phyloP scores from a whole-genome alignment of 1,284 basidiomycete species.

The Salmacisia buchloeana region DNA sequence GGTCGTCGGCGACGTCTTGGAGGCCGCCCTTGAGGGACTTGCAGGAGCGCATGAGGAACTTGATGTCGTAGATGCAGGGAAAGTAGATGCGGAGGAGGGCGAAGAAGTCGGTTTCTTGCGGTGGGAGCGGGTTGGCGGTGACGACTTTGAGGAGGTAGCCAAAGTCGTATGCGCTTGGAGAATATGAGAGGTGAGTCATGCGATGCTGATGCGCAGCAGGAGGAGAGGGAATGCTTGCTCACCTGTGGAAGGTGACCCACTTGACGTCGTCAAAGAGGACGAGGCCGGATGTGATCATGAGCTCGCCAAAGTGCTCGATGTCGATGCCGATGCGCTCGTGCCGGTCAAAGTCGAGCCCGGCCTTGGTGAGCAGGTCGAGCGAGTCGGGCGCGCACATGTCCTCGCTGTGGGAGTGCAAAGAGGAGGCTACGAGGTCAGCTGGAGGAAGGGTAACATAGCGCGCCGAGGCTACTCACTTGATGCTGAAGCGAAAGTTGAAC shows the following conservation, averaged over 20 bases:
- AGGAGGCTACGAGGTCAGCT: conserved; percentile 9
- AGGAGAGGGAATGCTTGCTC: conserved; percentile 45
- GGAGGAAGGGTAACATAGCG: not conserved
- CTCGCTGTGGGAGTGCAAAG: conserved; percentile 58
- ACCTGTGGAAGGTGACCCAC: conserved; percentile 99
- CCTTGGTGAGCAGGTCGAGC: conserved; percentile 86
- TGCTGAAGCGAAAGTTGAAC: conserved; percentile 94
- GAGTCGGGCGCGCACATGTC: conserved; percentile 99
- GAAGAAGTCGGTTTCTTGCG: conserved; percentile 85
- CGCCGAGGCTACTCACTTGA: conserved; percentile 61
- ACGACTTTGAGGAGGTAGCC: conserved; percentile 95
- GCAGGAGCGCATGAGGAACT: conserved; percentile 84
- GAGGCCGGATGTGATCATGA: conserved; percentile 91
- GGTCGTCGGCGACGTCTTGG: conserved; percentile 91
- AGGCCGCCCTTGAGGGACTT: conserved; percentile 87
- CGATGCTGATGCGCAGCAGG: not conserved
- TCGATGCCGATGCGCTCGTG: conserved; percentile 87
- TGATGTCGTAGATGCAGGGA: conserved; percentile 94
- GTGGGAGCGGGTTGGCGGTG: conserved; percentile 78
- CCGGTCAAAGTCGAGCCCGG: conserved; percentile 89
- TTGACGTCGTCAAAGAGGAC: conserved; percentile 82
- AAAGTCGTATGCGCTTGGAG: conserved; percentile 88
- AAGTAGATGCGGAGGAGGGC: conserved; percentile 86
- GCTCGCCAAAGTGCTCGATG: conserved; percentile 91
- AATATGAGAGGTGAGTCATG: not conserved